Evolutionary conservation across 2,329 filamentous ascomycete species (phyloP).

Genomic region (Lachnellula cervina): DNA sequence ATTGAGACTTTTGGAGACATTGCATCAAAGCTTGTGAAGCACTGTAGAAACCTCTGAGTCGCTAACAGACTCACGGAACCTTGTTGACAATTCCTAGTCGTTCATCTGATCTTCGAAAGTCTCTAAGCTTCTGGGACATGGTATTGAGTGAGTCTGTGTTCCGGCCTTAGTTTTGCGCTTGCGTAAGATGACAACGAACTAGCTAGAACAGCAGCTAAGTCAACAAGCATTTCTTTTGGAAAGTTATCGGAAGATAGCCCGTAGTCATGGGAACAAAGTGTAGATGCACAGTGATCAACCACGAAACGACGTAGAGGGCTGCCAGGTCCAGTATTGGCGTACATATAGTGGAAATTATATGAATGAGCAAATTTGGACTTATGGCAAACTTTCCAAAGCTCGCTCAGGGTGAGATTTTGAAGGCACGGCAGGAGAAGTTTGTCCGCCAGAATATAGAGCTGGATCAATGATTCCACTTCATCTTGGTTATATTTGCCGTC

Average conservation of each 20-base stretch:
- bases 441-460: slow-evolving; percentile 10
- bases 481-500: not conserved
- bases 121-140: not conserved
- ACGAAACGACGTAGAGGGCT: slow-evolving; percentile 20
- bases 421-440: slow-evolving; percentile 8
- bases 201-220: not conserved
- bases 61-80: no score
- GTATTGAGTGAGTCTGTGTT: not conserved
- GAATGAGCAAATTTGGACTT: not conserved
- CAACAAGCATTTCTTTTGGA: not conserved
- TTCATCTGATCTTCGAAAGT: not conserved
- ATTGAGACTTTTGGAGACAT: no score
- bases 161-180: not conserved
- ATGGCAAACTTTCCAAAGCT: slow-evolving; percentile 42
- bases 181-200: not conserved
- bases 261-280: not conserved
- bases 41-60: no score
- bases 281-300: not conserved
- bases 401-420: slow-evolving; percentile 35
- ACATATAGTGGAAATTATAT: not conserved
- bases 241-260: not conserved
- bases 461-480: not conserved
- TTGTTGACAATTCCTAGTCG: no score
- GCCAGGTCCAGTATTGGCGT: slow-evolving; percentile 36
- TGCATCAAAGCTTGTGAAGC: no score